These are phyloP conservation scores for Phaeosphaeriaceae sp. DNA, from an alignment of 2,329 filamentous ascomycete genomes.

Conservation along the genomic window DNA sequence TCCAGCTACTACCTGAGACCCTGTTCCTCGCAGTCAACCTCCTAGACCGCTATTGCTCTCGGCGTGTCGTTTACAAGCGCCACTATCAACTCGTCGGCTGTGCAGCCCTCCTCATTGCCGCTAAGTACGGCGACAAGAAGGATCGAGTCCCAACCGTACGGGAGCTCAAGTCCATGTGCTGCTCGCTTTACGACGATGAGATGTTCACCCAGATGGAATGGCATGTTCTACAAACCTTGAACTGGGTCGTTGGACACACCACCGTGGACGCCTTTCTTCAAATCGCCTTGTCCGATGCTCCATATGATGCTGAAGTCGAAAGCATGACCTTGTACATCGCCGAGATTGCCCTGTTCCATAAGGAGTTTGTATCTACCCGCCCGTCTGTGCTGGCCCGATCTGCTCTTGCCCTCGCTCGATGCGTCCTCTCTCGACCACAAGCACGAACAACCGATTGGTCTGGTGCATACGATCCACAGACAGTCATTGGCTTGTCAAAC, in stretches of 20 bases:
- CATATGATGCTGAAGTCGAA: slow-evolving; percentile 84
- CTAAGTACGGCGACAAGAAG: slow-evolving; percentile 99
- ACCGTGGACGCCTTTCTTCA: slow-evolving; percentile 95
- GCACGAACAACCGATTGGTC: slow-evolving; percentile 78
- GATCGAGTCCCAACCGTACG: slow-evolving; percentile 97
- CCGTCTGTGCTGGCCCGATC: slow-evolving; percentile 90
- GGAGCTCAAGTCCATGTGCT: slow-evolving; percentile 99
- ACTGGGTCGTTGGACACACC: slow-evolving; percentile 95
- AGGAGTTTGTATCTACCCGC: slow-evolving; percentile 92
- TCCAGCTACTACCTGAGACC: slow-evolving; percentile 91
- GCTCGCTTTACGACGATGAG: slow-evolving; percentile 95
- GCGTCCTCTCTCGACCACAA: slow-evolving; percentile 82
- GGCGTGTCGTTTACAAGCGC: slow-evolving; percentile 96
- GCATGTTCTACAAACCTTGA: slow-evolving; percentile 96
- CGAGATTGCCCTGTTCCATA: slow-evolving; percentile 94
- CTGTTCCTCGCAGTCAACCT: slow-evolving; percentile 96
- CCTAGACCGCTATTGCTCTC: slow-evolving; percentile 96
- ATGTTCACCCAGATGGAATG: slow-evolving; percentile 99
- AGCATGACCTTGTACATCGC: slow-evolving; percentile 94
- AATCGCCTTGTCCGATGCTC: slow-evolving; percentile 77
- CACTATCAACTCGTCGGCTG: slow-evolving; percentile 98
- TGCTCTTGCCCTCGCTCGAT: slow-evolving; percentile 83
- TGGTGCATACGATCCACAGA: slow-evolving; percentile 71
- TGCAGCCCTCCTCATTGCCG: slow-evolving; percentile 91
- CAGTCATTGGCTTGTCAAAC: slow-evolving; percentile 68